phyloP scores from a whole-genome alignment of 1,284 basidiomycete genomes.

The Moesziomyces antarcticus region DNA sequence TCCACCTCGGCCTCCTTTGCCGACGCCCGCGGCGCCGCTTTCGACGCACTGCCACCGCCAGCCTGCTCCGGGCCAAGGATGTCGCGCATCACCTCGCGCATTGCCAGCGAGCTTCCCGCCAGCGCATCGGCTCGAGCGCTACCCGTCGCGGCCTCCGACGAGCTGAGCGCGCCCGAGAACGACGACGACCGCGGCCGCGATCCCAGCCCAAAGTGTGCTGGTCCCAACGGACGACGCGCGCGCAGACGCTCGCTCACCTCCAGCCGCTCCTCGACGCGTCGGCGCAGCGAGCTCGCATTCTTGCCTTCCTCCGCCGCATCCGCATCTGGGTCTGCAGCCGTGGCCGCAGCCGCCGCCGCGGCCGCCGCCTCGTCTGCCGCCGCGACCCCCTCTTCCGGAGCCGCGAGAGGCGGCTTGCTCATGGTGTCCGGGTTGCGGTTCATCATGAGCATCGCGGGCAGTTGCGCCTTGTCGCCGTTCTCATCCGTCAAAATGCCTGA shows the following conservation, averaged over 20 bases:
- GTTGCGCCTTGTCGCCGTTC: slow-evolving; percentile 73
- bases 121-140: slow-evolving; percentile 15
- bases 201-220: slow-evolving; percentile 51
- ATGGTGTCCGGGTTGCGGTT: slow-evolving; percentile 71
- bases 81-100: slow-evolving; percentile 53
- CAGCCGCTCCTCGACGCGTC: slow-evolving; percentile 42
- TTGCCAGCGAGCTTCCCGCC: slow-evolving; percentile 32
- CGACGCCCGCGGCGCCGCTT: neutral
- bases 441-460: slow-evolving; percentile 80
- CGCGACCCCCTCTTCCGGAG: slow-evolving; percentile 18
- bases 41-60: neutral
- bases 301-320: neutral
- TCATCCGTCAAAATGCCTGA: slow-evolving; percentile 59
- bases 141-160: slow-evolving; percentile 2
- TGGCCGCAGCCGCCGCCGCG: too few relatives aligned
- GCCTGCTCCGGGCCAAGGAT: slow-evolving; percentile 31
- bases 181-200: slow-evolving; percentile 73
- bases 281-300: slow-evolving; percentile 16
- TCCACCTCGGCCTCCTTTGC: slow-evolving; percentile 72
- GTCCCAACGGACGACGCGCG: slow-evolving; percentile 41
- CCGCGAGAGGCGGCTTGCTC: slow-evolving; percentile 30
- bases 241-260: slow-evolving; percentile 49
- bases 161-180: slow-evolving; percentile 73
- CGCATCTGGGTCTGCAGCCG: neutral
- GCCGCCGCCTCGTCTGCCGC: neutral